Evolutionary conservation across 2,329 filamentous ascomycete genomes (phyloP), one percentile per base, ranked within the genome.

Genomic region (Colletotrichum tropicale): DNA sequence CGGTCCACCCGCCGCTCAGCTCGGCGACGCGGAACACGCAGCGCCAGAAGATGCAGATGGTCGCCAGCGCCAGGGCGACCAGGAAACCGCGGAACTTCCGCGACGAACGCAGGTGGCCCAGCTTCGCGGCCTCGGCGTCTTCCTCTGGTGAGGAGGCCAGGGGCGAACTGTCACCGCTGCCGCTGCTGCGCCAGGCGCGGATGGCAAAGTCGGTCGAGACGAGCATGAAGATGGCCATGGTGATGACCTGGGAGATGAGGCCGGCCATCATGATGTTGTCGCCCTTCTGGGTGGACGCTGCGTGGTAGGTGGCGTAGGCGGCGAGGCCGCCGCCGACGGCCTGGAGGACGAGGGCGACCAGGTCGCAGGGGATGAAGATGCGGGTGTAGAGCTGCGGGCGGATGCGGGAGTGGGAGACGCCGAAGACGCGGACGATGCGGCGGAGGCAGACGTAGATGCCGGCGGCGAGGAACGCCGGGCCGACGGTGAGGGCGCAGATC

Each of bases 1-100:
- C 92, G 5, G 80, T 83, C 89, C 92, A 95, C 2, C 93, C 93
- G 68, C 89, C 86, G 77, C 88, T 90, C 77, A 95, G 84, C 87
- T 95, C 93, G 1, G 90, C 90, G 26, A 94, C 90, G 70, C 93
- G 89, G 83, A 92, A 95, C 56, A 92, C 89, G 77, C 89, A 92
- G 10, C 93, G 87, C 79, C 90, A 90, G 76, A 94, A 90, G 79
- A 95, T 91, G 78, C 88, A 89, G 15, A 93, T 68, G n/a, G 92
- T 92, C 3, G 91, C 88, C 3, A 93, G 81, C 2, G 84, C 81
- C 21, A 94, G 85, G 13, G 89, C 90, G n/a, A 79, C 80, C 7
- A 92, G 81, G 81, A 93, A 93, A 15, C 85, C 85, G 70, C 85
- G 85, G 84, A 93, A 93, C 28, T 82, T 24, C 10, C 78, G 79